Percentiles rank a stretch among this genome's conserved stretches.
These are phyloP conservation scores for Grigorovia transvaalensis DNA, from an alignment of 805 yeast genomes.

Conservation along the genomic window DNA sequence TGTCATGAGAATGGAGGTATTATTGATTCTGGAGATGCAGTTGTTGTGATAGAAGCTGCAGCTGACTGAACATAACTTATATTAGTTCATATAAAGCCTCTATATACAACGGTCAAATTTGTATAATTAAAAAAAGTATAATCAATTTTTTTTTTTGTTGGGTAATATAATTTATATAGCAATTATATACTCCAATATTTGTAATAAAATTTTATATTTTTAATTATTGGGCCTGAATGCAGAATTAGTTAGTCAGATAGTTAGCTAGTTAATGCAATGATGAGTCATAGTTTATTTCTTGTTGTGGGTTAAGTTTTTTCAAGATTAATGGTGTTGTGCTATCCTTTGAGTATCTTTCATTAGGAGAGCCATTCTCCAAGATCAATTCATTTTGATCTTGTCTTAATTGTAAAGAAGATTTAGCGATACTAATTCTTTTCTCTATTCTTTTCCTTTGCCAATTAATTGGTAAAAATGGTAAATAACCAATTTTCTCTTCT, in stretches of 20 bases:
- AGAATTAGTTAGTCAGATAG: not conserved
- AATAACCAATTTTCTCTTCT: constrained; percentile 49
- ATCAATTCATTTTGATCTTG: not conserved
- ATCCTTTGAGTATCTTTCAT: constrained; percentile 17
- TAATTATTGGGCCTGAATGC: not conserved
- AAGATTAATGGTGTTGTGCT: constrained; percentile 17
- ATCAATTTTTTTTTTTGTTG: too few relatives aligned
- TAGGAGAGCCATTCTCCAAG: not conserved
- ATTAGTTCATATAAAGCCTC: too few relatives aligned
- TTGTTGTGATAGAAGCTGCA: constrained; percentile 44
- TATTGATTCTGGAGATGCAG: constrained; percentile 94
- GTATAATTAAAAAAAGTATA: too few relatives aligned
- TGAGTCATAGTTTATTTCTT: not conserved
- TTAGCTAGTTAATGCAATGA: not conserved
- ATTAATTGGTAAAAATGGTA: constrained; percentile 50
- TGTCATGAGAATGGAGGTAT: constrained; percentile 83
- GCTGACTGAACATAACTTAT: not conserved
- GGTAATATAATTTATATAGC: too few relatives aligned
- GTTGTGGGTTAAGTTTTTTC: not conserved
- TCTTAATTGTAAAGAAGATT: constrained; percentile 20
- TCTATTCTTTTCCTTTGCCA: constrained; percentile 48
- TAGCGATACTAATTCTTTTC: constrained; percentile 28
- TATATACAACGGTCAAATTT: too few relatives aligned
- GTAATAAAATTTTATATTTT: too few relatives aligned
- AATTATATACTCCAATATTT: too few relatives aligned